phyloP scores from a whole-genome alignment of 305 asterid genomes.

The Rubia balearica region DNA sequence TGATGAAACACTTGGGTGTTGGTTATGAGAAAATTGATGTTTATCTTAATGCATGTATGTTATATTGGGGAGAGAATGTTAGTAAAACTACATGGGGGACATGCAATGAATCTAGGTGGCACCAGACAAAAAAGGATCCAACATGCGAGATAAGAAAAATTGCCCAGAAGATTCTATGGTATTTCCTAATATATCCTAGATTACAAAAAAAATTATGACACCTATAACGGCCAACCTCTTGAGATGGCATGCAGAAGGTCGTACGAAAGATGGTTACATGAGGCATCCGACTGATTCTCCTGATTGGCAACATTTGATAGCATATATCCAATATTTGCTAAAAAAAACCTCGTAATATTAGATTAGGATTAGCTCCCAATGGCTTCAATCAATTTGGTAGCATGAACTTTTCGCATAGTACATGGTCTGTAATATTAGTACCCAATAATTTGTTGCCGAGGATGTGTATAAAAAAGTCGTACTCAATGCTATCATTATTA shows the following conservation, averaged over 20 bases:
- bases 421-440: conserved; percentile 16
- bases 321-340: not conserved
- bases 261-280: not conserved
- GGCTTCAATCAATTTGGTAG: conserved; percentile 19
- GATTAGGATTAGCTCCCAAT: conserved; percentile 19
- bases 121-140: not conserved
- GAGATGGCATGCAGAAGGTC: not conserved
- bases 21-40: too few relatives aligned
- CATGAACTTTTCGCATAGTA: conserved; percentile 11
- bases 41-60: not conserved
- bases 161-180: not conserved
- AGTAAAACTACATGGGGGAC: not conserved
- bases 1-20: too few relatives aligned
- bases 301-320: not conserved
- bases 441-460: conserved; percentile 16
- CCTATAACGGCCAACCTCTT: not conserved
- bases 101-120: conserved; percentile 2
- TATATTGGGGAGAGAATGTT: not conserved
- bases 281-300: not conserved
- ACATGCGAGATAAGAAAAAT: not conserved
- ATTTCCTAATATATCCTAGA: conserved; percentile 7
- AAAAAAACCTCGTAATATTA: conserved; percentile 10
- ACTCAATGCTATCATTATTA: conserved; percentile 1
- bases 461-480: too few relatives aligned
- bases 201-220: not conserved